Evolutionary conservation across 1,139 yeast species (phyloP), one percentile per base, ranked within the genome.

Genomic region (Zygosaccharomyces sapae): DNA sequence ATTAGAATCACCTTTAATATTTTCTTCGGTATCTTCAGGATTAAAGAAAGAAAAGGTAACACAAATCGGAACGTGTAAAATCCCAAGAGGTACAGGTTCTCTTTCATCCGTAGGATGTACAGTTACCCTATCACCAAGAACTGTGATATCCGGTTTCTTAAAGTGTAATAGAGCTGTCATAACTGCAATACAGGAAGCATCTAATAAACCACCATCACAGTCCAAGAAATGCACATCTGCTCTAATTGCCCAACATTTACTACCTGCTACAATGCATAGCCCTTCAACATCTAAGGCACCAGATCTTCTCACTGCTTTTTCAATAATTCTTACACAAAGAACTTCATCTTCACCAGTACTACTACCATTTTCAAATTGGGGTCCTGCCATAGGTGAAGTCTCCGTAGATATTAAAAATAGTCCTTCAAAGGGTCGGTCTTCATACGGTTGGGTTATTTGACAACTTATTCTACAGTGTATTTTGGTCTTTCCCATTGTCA

Each of bases 341-440:
- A 85, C 74, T 62, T 90, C 97, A 51, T 88, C 95, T 51, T 84
- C 86, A 16, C 85, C 75, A 54, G 79, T 83, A 48, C 67, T 67
- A 51, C 81, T 76, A 38, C 80, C 80, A 58, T 80, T 80, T 57
- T 89, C 96, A 65, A 88, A 89, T 58, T 79, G 73, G 1, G 95
- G 83, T 9, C 88, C 81, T 1, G 96, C 95, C 89, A 90, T 85
- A 22, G 97, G 85, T 13, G 90, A 79, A 43, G 87, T 79, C 61
- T 92, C 97, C 4, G 96, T 86, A 43, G 86, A 80, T 25, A 92
- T 89, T 37, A 78, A 72, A 63, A 92, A 89, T 3, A 86, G 66
- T 1, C 98, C 98, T 67, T 94, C 98, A 62, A 87, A 90, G 1
- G 97, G 97, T 44, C 96, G 74, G 57, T 90, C 96, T 47, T 88